Conservation (phyloP, 2,329 filamentous ascomycete species). For the Trichoderma atrobrunneum region DNA sequence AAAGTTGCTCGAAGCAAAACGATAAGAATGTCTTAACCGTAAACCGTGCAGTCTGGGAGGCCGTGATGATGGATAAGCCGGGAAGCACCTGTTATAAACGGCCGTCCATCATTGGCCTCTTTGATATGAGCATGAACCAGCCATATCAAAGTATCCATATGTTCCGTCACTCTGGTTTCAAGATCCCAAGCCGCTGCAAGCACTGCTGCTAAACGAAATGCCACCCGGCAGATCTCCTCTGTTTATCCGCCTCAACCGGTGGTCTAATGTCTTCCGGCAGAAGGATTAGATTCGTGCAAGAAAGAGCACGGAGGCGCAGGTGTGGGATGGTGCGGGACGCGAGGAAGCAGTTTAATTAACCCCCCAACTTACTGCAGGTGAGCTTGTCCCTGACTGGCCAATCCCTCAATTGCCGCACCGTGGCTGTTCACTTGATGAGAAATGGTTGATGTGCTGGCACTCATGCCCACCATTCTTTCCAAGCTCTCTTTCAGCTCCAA, state of each 20-base stretch:
- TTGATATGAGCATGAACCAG: background rate
- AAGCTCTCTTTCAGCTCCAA: background rate
- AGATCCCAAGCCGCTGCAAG: background rate
- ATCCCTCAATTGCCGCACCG: background rate
- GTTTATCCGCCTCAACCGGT: background rate
- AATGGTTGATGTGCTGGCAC: background rate
- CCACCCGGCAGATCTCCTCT: slow-evolving; percentile 8
- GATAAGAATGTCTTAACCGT: background rate
- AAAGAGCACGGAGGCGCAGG: background rate
- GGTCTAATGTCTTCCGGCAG: background rate
- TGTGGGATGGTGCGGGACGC: slow-evolving; percentile 9
- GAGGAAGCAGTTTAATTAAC: slow-evolving; percentile 15
- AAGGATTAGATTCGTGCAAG: background rate
- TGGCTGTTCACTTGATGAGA: background rate
- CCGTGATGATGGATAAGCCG: background rate
- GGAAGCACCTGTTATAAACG: background rate
- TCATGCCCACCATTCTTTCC: background rate
- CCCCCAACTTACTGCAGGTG: background rate
- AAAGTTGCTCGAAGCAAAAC: background rate
- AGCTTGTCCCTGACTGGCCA: background rate
- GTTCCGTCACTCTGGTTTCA: slow-evolving; percentile 2
- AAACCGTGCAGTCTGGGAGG: background rate
- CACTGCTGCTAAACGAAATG: background rate
- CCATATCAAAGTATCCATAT: background rate
- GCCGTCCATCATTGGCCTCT: background rate